A percentile compares a stretch with the other conserved stretches of the same genome.
These are phyloP conservation scores for Naganishia onofrii DNA, from an alignment of 768 basidiomycete species.

Conservation along the genomic window DNA sequence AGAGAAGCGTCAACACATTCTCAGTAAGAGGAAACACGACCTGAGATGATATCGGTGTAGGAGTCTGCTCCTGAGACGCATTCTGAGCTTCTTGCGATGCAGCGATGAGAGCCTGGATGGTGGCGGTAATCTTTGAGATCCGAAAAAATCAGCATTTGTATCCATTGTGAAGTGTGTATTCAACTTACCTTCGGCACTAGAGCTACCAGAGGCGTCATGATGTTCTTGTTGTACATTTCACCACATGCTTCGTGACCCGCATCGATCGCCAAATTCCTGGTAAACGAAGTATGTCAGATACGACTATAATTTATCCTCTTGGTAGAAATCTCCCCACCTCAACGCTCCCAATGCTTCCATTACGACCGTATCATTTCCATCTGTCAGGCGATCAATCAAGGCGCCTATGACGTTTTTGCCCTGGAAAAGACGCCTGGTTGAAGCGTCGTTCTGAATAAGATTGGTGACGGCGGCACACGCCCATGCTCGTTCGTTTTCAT, in stretches of 20 bases:
- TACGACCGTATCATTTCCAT: slow-evolving; percentile 83
- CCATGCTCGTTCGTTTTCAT: slow-evolving; percentile 83
- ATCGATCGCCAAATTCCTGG: slow-evolving; percentile 87
- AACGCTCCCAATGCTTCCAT: slow-evolving; percentile 85
- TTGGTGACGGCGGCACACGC: slow-evolving; percentile 95
- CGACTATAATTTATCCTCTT: neutral
- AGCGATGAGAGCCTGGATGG: slow-evolving; percentile 62
- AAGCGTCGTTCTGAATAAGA: slow-evolving; percentile 90
- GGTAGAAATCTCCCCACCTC: slow-evolving; percentile 59
- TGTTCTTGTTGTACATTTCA: slow-evolving; percentile 95
- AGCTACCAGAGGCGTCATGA: slow-evolving; percentile 69
- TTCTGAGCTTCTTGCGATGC: neutral
- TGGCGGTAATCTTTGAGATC: slow-evolving; percentile 65
- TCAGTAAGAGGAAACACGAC: slow-evolving; percentile 79
- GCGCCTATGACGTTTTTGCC: slow-evolving; percentile 85
- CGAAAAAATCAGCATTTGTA: neutral
- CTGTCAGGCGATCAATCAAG: slow-evolving; percentile 80
- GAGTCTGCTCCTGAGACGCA: slow-evolving; percentile 52
- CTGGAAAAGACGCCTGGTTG: slow-evolving; percentile 81
- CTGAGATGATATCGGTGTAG: neutral
- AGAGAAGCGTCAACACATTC: slow-evolving; percentile 84
- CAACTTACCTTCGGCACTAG: slow-evolving; percentile 72
- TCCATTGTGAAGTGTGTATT: no score
- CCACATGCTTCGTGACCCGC: slow-evolving; percentile 93
- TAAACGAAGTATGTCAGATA: neutral